Evolutionary conservation across 2,329 filamentous ascomycete species (phyloP).

Genomic region (Aspergillus viridinutans): DNA sequence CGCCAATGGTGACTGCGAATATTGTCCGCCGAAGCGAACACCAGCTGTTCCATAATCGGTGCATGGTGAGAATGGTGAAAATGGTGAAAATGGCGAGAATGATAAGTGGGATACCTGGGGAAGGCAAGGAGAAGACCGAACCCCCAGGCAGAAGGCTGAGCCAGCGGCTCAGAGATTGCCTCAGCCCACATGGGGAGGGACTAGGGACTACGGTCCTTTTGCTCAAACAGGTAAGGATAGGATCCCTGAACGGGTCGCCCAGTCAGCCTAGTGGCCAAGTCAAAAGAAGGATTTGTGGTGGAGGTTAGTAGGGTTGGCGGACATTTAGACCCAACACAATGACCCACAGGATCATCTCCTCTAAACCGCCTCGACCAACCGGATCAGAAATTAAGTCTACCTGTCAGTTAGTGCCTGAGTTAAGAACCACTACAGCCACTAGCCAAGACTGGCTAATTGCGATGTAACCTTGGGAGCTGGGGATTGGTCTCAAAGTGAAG

Average conservation of each 20-base stretch:
- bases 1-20: neutral
- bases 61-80: neutral
- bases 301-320: neutral
- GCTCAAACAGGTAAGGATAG: no score
- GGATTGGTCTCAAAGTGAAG: no score
- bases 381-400: no score
- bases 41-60: neutral
- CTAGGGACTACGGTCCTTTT: neutral
- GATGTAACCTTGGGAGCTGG: no score
- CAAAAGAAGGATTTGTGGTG: no score
- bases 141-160: neutral
- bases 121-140: neutral
- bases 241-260: slow-evolving; percentile 1
- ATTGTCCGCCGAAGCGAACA: slow-evolving; percentile 1
- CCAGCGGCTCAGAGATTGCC: neutral
- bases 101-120: neutral
- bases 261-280: no score
- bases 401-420: no score
- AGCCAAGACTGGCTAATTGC: no score
- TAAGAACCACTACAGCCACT: no score
- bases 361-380: neutral
- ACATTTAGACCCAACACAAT: neutral
- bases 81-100: no score
- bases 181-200: neutral
- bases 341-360: neutral